Evolutionary conservation across 106 monocot genomes (phyloP).

Genomic region (Acanthochlamys bracteata): DNA sequence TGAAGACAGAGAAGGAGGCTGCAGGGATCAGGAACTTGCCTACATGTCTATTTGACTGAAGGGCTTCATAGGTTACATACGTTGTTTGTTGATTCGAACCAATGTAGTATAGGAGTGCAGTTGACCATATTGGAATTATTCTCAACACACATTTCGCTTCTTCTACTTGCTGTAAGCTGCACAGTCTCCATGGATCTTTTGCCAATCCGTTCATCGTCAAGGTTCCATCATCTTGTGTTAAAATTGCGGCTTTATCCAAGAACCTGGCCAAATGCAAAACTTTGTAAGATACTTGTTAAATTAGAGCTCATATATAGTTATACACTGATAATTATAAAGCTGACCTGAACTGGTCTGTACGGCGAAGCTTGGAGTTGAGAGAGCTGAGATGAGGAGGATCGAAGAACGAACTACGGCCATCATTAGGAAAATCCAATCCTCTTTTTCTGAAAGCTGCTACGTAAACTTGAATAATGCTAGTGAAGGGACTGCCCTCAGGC

Average conservation of each 20-base stretch:
- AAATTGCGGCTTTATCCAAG: conserved; percentile 18
- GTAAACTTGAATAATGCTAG: conserved; percentile 35
- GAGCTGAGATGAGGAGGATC: conserved; percentile 29
- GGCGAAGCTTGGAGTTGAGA: conserved; percentile 36
- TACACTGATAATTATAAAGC: too few species aligned
- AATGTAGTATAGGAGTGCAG: conserved; percentile 38
- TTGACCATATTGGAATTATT: conserved; percentile 44
- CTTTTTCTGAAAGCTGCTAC: conserved; percentile 22
- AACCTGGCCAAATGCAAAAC: too few species aligned
- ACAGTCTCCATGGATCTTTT: conserved; percentile 30
- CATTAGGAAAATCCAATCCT: not conserved
- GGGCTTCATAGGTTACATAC: conserved; percentile 34
- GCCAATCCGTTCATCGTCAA: too few species aligned
- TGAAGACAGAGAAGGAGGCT: conserved; percentile 40
- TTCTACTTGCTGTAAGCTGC: conserved; percentile 55
- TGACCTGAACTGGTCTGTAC: conserved; percentile 59
- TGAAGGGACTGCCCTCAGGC: conserved; percentile 64
- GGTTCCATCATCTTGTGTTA: conserved; percentile 16
- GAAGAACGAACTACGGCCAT: conserved; percentile 12
- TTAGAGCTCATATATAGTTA: too few species aligned
- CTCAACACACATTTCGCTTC: conserved; percentile 40
- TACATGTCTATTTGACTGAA: conserved; percentile 36
- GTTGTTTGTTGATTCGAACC: conserved; percentile 35
- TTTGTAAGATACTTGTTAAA: too few species aligned
- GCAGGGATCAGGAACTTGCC: conserved; percentile 54